These are phyloP conservation scores for Starmerella scarabaei DNA, from an alignment of 805 yeast genomes.

Conservation along the genomic window DNA sequence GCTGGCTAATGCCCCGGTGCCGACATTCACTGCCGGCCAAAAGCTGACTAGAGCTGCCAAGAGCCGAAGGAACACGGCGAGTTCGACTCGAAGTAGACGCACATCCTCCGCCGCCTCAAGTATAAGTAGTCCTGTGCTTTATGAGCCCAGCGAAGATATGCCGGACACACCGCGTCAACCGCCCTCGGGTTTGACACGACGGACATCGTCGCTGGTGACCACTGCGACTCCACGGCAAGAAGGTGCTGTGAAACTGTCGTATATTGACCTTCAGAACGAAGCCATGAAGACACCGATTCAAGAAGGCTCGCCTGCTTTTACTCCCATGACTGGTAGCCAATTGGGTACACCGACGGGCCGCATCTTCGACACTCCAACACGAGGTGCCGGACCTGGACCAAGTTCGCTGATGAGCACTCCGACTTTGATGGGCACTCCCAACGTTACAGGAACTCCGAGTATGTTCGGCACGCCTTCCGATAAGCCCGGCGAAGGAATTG, in stretches of 20 bases:
- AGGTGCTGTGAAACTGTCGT: background rate
- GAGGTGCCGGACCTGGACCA: background rate
- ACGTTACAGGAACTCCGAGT: background rate
- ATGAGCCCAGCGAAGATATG: background rate
- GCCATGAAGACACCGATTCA: background rate
- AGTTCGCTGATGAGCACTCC: background rate
- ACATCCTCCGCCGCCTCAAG: conserved; percentile 7
- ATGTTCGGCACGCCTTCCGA: background rate
- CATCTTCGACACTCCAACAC: background rate
- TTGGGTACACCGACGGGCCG: background rate
- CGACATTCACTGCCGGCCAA: no score
- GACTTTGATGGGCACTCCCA: background rate
- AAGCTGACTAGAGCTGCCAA: no score
- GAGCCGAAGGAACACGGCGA: background rate
- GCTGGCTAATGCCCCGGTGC: no score
- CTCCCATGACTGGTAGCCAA: background rate
- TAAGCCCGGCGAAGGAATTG: background rate
- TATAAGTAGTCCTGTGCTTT: background rate
- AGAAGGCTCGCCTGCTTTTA: no score
- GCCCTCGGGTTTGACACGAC: background rate
- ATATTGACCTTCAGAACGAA: background rate
- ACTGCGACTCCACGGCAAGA: background rate
- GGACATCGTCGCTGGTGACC: background rate
- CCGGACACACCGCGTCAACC: background rate
- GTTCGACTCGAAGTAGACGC: background rate